A percentile compares a stretch with the other conserved stretches of the same genome.
Conservation (phyloP, 2,329 filamentous ascomycete genomes). For the Arthrinium phaeospermum region DNA sequence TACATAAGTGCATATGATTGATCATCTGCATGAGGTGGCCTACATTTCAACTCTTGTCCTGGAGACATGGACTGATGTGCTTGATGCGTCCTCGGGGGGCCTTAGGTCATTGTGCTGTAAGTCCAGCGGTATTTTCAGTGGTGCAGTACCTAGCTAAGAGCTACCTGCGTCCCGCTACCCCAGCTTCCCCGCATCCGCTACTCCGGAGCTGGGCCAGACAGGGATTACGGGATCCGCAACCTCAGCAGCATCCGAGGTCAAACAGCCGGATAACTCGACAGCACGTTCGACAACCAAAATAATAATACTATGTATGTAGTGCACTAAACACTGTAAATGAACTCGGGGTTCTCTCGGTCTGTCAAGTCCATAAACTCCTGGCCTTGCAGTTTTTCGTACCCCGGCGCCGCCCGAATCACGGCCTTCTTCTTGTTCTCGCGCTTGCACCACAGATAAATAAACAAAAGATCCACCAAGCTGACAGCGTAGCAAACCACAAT, state of each 20-base stretch:
- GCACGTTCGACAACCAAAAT: neutral
- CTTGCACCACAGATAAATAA: slow-evolving; percentile 68
- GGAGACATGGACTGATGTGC: too few species aligned
- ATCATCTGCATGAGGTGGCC: neutral
- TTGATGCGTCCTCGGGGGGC: neutral
- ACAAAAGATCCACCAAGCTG: slow-evolving; percentile 59
- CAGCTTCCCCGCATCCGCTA: slow-evolving; percentile 25
- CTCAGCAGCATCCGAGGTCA: slow-evolving; percentile 10
- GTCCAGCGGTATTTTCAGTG: neutral
- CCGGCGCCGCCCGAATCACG: slow-evolving; percentile 53
- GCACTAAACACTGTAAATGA: slow-evolving; percentile 60
- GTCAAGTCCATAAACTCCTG: slow-evolving; percentile 73
- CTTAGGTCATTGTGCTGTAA: neutral
- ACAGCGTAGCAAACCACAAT: slow-evolving; percentile 65
- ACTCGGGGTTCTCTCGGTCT: slow-evolving; percentile 69
- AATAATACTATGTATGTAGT: neutral
- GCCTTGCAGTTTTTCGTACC: slow-evolving; percentile 67
- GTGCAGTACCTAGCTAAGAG: neutral
- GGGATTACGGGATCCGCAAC: slow-evolving; percentile 10
- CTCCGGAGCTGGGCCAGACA: slow-evolving; percentile 5
- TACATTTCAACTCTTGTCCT: neutral
- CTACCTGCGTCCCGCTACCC: neutral
- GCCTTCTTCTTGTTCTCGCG: slow-evolving; percentile 66
- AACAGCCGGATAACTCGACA: neutral
- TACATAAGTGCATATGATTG: neutral